A percentile compares a stretch with the other conserved stretches of the same genome.
These are phyloP conservation scores for Neostapfia colusana DNA, from an alignment of 176 grass and related monocot genomes.

Conservation along the genomic window DNA sequence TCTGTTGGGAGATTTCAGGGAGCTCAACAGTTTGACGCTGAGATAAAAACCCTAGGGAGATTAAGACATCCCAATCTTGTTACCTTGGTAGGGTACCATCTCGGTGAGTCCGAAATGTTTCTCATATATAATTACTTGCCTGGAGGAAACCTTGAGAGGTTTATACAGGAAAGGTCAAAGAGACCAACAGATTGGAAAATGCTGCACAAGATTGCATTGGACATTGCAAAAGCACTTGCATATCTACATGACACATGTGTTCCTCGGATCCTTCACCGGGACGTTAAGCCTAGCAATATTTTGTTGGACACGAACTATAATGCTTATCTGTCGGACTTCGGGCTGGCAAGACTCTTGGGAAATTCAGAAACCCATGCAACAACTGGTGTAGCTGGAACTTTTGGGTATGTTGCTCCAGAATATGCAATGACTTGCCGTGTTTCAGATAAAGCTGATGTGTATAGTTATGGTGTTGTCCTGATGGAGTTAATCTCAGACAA, in stretches of 20 bases:
- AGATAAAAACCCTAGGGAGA: conserved; percentile 95
- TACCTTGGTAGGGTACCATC: conserved; percentile 92
- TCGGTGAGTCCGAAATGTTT: conserved; percentile 95
- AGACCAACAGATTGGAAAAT: conserved; percentile 80
- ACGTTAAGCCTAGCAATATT: conserved; percentile 96
- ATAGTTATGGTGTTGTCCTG: conserved; percentile 95
- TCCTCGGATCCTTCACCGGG: conserved; percentile 88
- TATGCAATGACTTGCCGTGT: conserved; percentile 98
- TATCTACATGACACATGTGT: conserved; percentile 87
- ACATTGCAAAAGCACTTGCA: conserved; percentile 81
- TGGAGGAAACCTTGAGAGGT: conserved; percentile 87
- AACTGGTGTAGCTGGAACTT: conserved; percentile 93
- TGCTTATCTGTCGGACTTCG: conserved; percentile 94
- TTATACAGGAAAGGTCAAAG: conserved; percentile 94
- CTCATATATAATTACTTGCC: conserved; percentile 96
- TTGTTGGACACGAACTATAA: conserved; percentile 78
- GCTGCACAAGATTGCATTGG: conserved; percentile 93
- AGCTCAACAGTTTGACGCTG: conserved; percentile 84
- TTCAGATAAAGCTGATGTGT: conserved; percentile 95
- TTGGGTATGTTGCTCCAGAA: conserved; percentile 97
- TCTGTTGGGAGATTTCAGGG: conserved; percentile 90
- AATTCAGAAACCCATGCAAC: conserved; percentile 99
- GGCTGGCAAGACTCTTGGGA: conserved; percentile 85
- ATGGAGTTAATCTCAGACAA: conserved; percentile 98
- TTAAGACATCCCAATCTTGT: conserved; percentile 87